Percentiles rank a stretch among this genome's conserved stretches.
Conservation (phyloP, 2,329 filamentous ascomycete species). For the Penicillium sp. region DNA sequence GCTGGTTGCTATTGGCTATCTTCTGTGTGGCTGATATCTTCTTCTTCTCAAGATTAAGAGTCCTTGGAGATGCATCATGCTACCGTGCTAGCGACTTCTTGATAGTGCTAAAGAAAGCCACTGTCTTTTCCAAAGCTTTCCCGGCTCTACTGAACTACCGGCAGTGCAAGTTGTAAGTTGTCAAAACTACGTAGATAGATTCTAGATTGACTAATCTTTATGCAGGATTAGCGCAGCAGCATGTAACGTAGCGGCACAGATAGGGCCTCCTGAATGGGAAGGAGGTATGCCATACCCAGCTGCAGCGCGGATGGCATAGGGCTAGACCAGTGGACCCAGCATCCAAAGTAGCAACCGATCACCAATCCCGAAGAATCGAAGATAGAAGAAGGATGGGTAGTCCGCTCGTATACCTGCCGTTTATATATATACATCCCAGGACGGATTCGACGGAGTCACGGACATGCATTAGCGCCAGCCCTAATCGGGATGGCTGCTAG, state of each 20-base stretch:
- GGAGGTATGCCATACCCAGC: not conserved
- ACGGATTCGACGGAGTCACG: too few relatives aligned
- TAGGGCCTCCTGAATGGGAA: not conserved
- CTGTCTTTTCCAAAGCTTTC: too few relatives aligned
- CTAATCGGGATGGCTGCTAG: not conserved
- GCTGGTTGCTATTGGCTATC: not conserved
- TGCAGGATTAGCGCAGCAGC: not conserved
- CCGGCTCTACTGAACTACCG: too few relatives aligned
- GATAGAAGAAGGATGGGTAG: not conserved
- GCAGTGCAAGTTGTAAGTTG: too few relatives aligned
- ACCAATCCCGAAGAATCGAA: not conserved
- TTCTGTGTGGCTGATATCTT: too few relatives aligned
- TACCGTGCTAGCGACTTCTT: too few relatives aligned
- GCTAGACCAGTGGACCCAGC: not conserved
- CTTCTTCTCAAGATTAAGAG: too few relatives aligned
- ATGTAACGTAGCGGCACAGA: not conserved
- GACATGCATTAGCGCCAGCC: not conserved
- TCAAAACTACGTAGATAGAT: too few relatives aligned
- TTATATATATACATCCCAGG: not conserved
- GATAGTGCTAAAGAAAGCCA: too few relatives aligned
- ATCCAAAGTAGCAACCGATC: not conserved
- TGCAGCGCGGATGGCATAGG: not conserved
- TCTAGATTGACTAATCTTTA: not conserved
- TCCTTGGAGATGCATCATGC: too few relatives aligned
- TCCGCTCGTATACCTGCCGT: not conserved